Evolutionary conservation across 352 stramenopile genomes (phyloP).

Genomic region (Pythium phragmiticola): DNA sequence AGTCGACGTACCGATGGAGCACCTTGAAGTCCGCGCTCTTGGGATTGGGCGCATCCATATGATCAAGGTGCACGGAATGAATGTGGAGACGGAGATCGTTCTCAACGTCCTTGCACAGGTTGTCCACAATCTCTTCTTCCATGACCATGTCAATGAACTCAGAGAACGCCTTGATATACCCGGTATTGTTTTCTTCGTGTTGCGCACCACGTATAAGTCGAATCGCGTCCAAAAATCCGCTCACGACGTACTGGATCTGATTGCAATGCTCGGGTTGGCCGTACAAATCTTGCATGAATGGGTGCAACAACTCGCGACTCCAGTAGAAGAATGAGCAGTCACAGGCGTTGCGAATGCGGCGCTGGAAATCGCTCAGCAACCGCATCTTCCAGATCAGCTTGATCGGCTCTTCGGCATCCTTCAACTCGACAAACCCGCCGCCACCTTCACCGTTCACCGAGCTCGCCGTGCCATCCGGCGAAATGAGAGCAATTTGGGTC

Average conservation of each 20-base stretch:
- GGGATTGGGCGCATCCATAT: constrained; percentile 85
- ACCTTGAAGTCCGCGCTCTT: constrained; percentile 84
- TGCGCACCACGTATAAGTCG: constrained; percentile 72
- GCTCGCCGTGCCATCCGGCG: constrained; percentile 46
- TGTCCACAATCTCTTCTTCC: constrained; percentile 86
- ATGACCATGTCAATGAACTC: constrained; percentile 83
- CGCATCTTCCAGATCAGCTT: constrained; percentile 86
- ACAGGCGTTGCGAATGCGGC: constrained; percentile 79
- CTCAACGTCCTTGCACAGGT: constrained; percentile 92
- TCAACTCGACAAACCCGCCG: constrained; percentile 41
- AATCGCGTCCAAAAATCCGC: constrained; percentile 76
- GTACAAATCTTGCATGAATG: constrained; percentile 86
- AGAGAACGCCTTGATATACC: constrained; percentile 70
- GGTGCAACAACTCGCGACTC: constrained; percentile 86
- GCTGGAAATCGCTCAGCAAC: constrained; percentile 88
- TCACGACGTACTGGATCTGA: constrained; percentile 81
- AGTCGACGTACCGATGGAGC: constrained; percentile 80
- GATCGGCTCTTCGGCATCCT: constrained; percentile 67
- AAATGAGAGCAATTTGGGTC: constrained; percentile 79
- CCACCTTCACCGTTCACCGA: constrained; percentile 38
- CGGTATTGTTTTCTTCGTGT: constrained; percentile 67
- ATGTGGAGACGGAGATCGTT: constrained; percentile 91
- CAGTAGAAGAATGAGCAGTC: constrained; percentile 95
- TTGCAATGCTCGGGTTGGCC: constrained; percentile 74
- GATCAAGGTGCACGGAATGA: constrained; percentile 84